Percentiles rank a stretch among this genome's conserved stretches.
These are phyloP conservation scores for Penicillium digitatum DNA, from an alignment of 2,329 filamentous ascomycete species.

Conservation along the genomic window DNA sequence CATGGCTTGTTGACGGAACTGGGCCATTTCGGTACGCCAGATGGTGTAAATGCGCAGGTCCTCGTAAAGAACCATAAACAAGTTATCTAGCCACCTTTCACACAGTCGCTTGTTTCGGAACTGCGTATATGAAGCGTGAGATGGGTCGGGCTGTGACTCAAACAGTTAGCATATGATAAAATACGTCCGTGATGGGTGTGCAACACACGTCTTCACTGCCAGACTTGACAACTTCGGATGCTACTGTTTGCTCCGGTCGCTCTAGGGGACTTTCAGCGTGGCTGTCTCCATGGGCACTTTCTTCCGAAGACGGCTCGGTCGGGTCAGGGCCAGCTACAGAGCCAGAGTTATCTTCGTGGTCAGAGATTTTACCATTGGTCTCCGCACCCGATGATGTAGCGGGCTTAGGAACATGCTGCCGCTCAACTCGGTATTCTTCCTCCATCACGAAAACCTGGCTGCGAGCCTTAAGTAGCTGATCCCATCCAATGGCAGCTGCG, in stretches of 20 bases:
- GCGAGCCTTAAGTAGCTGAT: constrained; percentile 86
- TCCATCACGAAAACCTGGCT: constrained; percentile 99
- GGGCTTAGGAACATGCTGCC: constrained; percentile 60
- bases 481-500: constrained; percentile 95
- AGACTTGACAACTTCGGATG: constrained; percentile 71
- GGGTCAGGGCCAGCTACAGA: constrained; percentile 20
- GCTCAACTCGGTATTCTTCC: constrained; percentile 89
- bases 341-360: constrained; percentile 26
- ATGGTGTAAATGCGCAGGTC: constrained; percentile 98
- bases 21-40: constrained; percentile 96
- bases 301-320: constrained; percentile 23
- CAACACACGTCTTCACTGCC: constrained; percentile 65
- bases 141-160: constrained; percentile 53
- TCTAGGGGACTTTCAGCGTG: constrained; percentile 54
- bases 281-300: constrained; percentile 33
- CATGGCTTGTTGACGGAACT: constrained; percentile 87
- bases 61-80: constrained; percentile 99
- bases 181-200: neutral
- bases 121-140: constrained; percentile 73
- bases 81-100: constrained; percentile 94
- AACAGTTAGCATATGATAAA: constrained; percentile 15
- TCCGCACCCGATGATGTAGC: constrained; percentile 60
- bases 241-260: constrained; percentile 73
- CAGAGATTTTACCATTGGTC: constrained; percentile 34
- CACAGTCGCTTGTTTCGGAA: constrained; percentile 97